phyloP scores from a whole-genome alignment of 2,329 filamentous ascomycete genomes.

The Hymenoscyphus salicellus region DNA sequence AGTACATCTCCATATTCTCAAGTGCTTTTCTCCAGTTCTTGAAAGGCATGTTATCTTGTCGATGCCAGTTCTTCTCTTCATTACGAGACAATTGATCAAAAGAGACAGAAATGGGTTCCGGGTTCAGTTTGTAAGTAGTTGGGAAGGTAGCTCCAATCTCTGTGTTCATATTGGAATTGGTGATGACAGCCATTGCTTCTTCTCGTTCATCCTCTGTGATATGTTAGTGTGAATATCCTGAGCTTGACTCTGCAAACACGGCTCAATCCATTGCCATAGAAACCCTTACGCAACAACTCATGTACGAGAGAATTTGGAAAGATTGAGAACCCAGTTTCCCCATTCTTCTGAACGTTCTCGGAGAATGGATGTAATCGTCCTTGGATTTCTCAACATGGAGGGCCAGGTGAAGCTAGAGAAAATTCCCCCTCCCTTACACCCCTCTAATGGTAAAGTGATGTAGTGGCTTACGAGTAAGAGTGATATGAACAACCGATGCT shows the following conservation, averaged over 20 bases:
- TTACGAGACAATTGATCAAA: constrained; percentile 42
- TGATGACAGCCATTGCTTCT: constrained; percentile 63
- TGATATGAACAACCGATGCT: constrained; percentile 61
- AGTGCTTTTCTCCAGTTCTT: constrained; percentile 37
- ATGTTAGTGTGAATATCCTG: background rate
- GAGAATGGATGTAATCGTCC: no score
- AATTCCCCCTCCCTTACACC: no score
- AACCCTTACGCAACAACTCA: no score
- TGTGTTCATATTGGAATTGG: constrained; percentile 57
- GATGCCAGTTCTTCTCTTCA: constrained; percentile 47
- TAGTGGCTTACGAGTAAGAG: constrained; percentile 43
- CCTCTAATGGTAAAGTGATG: background rate
- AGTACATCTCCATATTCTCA: constrained; percentile 49
- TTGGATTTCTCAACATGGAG: no score
- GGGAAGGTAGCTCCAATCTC: constrained; percentile 56
- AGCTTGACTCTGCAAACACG: no score
- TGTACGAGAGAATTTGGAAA: no score
- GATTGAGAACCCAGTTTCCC: no score
- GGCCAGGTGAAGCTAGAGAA: no score
- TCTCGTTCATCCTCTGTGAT: constrained; percentile 46
- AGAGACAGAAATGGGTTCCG: constrained; percentile 39
- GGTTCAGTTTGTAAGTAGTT: constrained; percentile 51
- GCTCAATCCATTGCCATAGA: no score
- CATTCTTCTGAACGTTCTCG: no score
- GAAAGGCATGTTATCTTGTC: constrained; percentile 27